Conservation (phyloP, 306 rosid genomes). For the Vicia faba region DNA sequence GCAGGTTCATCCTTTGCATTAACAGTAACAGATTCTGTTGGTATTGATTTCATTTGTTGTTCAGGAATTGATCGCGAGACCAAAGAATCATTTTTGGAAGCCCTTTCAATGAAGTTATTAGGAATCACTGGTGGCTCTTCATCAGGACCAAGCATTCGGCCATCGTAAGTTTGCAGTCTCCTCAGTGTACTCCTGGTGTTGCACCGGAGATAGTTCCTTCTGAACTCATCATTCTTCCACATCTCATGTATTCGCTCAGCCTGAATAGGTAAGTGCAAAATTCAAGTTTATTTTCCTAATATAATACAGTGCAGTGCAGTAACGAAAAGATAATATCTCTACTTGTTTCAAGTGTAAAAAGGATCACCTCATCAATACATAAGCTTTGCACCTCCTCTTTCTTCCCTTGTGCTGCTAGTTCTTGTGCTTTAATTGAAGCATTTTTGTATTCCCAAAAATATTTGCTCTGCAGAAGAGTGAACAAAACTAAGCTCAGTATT, state of each 20-base stretch:
- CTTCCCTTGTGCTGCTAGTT: conserved; percentile 54
- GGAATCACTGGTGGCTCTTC: conserved; percentile 76
- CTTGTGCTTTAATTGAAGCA: conserved; percentile 49
- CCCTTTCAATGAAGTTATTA: conserved; percentile 44
- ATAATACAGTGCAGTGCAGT: conserved; percentile 20
- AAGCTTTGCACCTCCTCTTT: conserved; percentile 60
- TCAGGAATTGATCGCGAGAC: conserved; percentile 43
- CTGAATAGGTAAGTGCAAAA: conserved; percentile 47
- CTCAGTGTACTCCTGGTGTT: conserved; percentile 79
- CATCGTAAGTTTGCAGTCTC: conserved; percentile 81
- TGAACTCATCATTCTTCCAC: conserved; percentile 72
- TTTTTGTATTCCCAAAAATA: conserved; percentile 63
- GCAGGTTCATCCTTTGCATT: conserved; percentile 43
- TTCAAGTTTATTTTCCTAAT: conserved; percentile 20
- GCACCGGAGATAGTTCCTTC: conserved; percentile 66
- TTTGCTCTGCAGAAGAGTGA: conserved; percentile 58
- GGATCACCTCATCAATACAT: conserved; percentile 68
- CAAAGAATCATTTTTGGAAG: conserved; percentile 41
- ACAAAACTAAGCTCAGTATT: conserved; percentile 36
- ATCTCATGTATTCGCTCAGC: conserved; percentile 66
- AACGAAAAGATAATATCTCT: conserved; percentile 22
- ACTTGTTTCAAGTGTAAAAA: conserved; percentile 22
- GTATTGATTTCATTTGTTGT: conserved; percentile 45
- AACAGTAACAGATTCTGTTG: conserved; percentile 45
- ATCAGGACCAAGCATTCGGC: conserved; percentile 78